Evolutionary conservation across 345 rosid genomes (phyloP).

Genomic region (Lepidium aucheri): DNA sequence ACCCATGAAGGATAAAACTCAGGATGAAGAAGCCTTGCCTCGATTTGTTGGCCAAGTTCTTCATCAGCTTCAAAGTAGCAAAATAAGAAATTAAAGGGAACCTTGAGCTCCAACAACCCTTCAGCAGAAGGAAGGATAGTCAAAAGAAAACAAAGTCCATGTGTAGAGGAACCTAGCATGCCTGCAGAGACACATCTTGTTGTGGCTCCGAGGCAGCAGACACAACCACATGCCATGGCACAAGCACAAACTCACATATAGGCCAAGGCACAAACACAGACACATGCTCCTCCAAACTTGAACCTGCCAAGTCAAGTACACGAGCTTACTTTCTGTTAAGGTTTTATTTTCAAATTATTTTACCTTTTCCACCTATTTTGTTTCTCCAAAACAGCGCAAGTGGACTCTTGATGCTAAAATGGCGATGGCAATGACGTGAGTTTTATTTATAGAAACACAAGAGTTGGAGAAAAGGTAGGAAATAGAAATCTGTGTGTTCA

Average conservation of each 20-base stretch:
- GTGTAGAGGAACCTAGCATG: slow-evolving; percentile 33
- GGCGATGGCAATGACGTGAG: no score
- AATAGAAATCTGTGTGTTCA: not conserved
- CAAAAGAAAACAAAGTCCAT: slow-evolving; percentile 51
- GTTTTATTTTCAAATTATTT: no score
- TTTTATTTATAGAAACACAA: not conserved
- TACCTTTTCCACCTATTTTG: no score
- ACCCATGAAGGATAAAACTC: slow-evolving; percentile 96
- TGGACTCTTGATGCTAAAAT: no score
- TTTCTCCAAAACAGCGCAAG: not conserved
- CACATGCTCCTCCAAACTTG: not conserved
- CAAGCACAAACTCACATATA: not conserved
- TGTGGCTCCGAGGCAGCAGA: not conserved
- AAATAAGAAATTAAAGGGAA: slow-evolving; percentile 47
- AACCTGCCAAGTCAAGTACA: slow-evolving; percentile 16
- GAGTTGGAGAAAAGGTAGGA: not conserved
- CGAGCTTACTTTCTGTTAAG: no score
- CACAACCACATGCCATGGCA: not conserved
- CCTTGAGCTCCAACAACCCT: slow-evolving; percentile 33
- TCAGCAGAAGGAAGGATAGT: slow-evolving; percentile 38
- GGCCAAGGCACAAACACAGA: not conserved
- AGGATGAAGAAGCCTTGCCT: slow-evolving; percentile 51
- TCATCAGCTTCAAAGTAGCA: slow-evolving; percentile 32
- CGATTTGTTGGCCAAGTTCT: no score
- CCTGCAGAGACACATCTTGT: slow-evolving; percentile 24